phyloP scores from a whole-genome alignment of 768 basidiomycete species.

The Agrocybe pediades region DNA sequence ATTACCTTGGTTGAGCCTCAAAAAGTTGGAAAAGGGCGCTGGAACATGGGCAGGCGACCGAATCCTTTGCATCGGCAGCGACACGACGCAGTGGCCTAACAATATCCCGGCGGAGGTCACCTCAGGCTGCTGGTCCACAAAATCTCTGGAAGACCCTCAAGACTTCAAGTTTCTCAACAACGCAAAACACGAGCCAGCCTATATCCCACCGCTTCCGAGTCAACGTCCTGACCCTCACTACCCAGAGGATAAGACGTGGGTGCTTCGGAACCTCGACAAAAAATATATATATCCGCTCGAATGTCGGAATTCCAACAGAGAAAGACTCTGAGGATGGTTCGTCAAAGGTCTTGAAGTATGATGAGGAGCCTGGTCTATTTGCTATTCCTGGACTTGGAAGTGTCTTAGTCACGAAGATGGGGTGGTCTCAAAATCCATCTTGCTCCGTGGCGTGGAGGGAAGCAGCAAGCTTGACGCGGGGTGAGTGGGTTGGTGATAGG shows the following conservation, averaged over 20 bases:
- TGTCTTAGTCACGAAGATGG: neutral
- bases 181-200: too few relatives aligned
- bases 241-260: neutral
- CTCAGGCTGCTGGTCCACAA: neutral
- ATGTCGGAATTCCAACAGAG: neutral
- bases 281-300: neutral
- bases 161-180: neutral
- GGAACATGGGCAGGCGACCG: neutral
- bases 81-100: neutral
- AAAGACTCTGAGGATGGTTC: neutral
- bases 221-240: neutral
- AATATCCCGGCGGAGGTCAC: neutral
- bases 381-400: neutral
- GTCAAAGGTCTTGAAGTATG: neutral
- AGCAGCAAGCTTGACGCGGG: neutral
- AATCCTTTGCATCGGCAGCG: neutral
- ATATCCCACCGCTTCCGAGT: too few relatives aligned
- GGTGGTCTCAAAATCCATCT: constrained; percentile 4
- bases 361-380: neutral
- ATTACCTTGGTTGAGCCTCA: too few relatives aligned
- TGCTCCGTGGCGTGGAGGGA: neutral
- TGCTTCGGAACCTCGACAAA: neutral
- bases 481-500: constrained; percentile 3
- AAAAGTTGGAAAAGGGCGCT: neutral
- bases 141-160: neutral